A percentile compares a stretch with the other conserved stretches of the same genome.
phyloP scores from a whole-genome alignment of 805 yeast species.

The Lipomyces sp. region DNA sequence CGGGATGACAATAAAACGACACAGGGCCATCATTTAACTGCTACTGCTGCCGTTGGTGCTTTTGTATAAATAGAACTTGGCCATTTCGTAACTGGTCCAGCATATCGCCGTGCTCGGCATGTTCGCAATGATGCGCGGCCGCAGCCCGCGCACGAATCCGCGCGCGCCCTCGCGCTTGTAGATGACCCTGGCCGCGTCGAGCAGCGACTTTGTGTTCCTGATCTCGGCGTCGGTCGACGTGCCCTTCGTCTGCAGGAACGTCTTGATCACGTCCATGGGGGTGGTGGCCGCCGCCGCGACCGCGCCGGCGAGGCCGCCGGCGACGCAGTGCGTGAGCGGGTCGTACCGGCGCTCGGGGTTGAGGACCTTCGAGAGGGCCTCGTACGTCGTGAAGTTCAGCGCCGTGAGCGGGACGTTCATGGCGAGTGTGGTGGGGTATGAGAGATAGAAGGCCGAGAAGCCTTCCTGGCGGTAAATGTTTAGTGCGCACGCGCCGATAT shows the following conservation, averaged over 20 bases:
- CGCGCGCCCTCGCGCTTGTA: constrained; percentile 44
- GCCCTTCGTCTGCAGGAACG: constrained; percentile 77
- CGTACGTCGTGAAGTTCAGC: constrained; percentile 88
- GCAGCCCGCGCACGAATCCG: constrained; percentile 80
- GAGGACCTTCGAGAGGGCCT: constrained; percentile 68
- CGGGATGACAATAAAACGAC: too few relatives aligned
- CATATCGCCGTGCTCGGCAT: constrained; percentile 96
- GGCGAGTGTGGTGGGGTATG: constrained; percentile 89
- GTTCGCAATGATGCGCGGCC: constrained; percentile 87
- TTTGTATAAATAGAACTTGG: constrained; percentile 47
- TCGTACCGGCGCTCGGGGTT: constrained; percentile 76
- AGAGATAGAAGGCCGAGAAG: constrained; percentile 75
- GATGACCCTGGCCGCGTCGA: constrained; percentile 66
- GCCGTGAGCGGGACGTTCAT: constrained; percentile 96
- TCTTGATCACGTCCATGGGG: constrained; percentile 91
- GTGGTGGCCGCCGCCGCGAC: constrained; percentile 92
- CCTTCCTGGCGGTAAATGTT: constrained; percentile 41
- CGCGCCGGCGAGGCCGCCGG: constrained; percentile 95
- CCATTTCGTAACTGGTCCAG: constrained; percentile 98
- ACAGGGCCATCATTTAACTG: too few relatives aligned
- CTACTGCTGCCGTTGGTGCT: too few relatives aligned
- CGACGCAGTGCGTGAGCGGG: constrained; percentile 85
- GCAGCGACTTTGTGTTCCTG: constrained; percentile 60
- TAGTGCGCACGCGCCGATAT: constrained; percentile 34
- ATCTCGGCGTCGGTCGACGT: constrained; percentile 40